A percentile compares a stretch with the other conserved stretches of the same genome.
These are phyloP conservation scores for Rhododendron mucronatum DNA, from an alignment of 148 eudicot genomes.

Conservation along the genomic window DNA sequence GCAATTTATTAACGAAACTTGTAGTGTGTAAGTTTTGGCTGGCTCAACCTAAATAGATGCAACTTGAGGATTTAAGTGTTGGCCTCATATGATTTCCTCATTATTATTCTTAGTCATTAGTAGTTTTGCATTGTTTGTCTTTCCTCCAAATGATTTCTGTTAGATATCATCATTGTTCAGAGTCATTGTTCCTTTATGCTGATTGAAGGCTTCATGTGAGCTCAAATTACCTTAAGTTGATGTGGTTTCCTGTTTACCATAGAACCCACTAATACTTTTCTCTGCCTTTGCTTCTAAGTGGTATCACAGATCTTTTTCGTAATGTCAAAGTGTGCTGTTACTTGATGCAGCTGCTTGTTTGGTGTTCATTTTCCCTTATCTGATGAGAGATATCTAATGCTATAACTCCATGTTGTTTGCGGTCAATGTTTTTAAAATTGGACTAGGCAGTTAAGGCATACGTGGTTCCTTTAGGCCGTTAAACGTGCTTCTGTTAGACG, in stretches of 20 bases:
- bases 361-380: neutral
- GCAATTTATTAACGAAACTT: slow-evolving; percentile 47
- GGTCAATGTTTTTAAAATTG: neutral
- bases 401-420: neutral
- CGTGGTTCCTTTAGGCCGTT: neutral
- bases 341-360: neutral
- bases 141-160: neutral
- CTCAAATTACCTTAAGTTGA: neutral
- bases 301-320: neutral
- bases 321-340: neutral
- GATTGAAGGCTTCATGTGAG: neutral
- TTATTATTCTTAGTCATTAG: neutral
- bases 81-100: neutral
- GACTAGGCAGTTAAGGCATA: neutral
- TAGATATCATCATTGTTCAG: too few relatives aligned
- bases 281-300: neutral
- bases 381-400: neutral
- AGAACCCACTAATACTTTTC: neutral
- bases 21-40: slow-evolving; percentile 48
- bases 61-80: neutral
- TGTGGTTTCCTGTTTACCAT: neutral
- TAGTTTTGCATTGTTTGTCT: neutral
- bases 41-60: neutral
- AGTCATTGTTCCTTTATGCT: neutral
- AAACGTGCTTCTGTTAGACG: too few relatives aligned